Percentiles rank a stretch among this genome's conserved stretches.
Conservation (phyloP, 306 rosid species). For the Prunus salicina region DNA sequence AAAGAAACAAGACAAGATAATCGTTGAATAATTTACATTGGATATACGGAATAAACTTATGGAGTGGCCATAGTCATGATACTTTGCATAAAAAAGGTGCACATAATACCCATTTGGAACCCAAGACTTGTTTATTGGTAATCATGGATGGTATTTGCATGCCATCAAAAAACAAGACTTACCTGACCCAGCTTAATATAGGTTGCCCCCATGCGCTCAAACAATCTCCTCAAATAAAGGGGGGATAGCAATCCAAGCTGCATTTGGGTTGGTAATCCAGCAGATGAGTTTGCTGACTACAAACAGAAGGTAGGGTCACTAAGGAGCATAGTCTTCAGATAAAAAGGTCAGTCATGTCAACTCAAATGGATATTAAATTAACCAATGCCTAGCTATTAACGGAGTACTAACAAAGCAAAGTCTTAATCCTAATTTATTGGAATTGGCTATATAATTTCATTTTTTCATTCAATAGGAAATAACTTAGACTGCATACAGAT, state of each 20-base stretch:
- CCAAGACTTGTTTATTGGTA: neutral
- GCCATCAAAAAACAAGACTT: constrained; percentile 16
- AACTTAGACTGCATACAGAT: neutral
- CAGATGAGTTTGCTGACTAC: constrained; percentile 66
- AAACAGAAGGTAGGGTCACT: constrained; percentile 29
- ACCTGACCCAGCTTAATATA: constrained; percentile 97
- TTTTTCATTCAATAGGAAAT: neutral
- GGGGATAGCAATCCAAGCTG: constrained; percentile 88
- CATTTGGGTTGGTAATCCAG: constrained; percentile 61
- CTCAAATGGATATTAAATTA: neutral
- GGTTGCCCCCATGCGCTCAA: constrained; percentile 96
- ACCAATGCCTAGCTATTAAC: neutral
- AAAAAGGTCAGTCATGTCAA: neutral
- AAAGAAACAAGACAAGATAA: neutral
- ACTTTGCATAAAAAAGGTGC: neutral
- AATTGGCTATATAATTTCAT: neutral
- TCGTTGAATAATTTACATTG: neutral
- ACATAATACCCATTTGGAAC: neutral
- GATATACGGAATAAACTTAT: neutral
- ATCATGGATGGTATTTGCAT: neutral
- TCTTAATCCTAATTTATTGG: neutral
- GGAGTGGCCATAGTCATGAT: neutral
- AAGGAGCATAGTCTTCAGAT: neutral
- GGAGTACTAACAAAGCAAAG: neutral
- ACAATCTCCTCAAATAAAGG: constrained; percentile 71